Evolutionary conservation across 2,329 filamentous ascomycete genomes (phyloP), one percentile per base, ranked within the genome.

Genomic region (Aspergillus sp.): DNA sequence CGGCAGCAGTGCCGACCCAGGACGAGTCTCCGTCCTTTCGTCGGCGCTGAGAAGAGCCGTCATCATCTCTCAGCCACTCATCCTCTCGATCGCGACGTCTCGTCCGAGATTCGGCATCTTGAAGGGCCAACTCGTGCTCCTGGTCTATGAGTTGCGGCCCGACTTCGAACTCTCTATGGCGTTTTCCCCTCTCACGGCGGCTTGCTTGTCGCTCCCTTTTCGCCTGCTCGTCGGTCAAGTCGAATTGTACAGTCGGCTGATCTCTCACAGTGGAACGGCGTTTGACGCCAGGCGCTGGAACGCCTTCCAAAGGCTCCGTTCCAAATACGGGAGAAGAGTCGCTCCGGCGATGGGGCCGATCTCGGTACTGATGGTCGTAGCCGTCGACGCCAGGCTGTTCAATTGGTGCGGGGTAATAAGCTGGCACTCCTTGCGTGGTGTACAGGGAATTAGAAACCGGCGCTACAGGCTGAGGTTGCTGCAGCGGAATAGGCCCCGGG

Each of bases 401-500:
- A 15, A 46, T 54, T 7, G 64, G 62, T 14, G 60, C 58, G 25
- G 45, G 51, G 39, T 68, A 67, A 25, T 60, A 52, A 16, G 60
- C 57, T 11, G 57, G 45, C 8, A 57, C 51, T 8, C 56, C 52
- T 38, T 68, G 64, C 4, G 60, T 60, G 13, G 61, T 71, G 46
- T 85, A 83, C 1, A 88, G 70, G 12, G 74, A 73, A 40, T 74
- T 72, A 24, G 79, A 78, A 2, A 93, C 76, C 0, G 83, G 84
- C 2, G 73, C 69, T 37, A 84, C 72, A 2, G 88, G 88, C 45
- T 86, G 80, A 2, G 88, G 88, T 47, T 93, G 85, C 53, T 91
- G 82, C n/a, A 95, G 68, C 8, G 79, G 77, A 19, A 86, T 71
- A 0, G 75, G 68, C 4, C 66, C 74, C 4, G 78, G 73, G 26